Conservation (phyloP, 495 filamentous ascomycete species). For the Thozetella sp. region DNA sequence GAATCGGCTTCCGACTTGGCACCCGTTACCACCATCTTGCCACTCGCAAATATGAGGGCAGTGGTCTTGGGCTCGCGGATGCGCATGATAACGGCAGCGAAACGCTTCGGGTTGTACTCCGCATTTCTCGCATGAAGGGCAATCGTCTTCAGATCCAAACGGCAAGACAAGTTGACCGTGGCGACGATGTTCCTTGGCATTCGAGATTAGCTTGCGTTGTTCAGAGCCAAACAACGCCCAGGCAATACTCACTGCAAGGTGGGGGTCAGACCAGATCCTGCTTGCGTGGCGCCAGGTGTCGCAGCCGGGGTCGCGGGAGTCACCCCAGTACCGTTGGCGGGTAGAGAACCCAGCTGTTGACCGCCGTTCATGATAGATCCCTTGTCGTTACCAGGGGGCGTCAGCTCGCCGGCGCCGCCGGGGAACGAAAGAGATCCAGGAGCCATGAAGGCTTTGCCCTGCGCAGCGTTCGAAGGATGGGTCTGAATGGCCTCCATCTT, state of each 20-base stretch:
- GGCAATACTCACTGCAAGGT: slow-evolving; percentile 93
- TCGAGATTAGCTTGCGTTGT: slow-evolving; percentile 60
- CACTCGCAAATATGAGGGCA: slow-evolving; percentile 94
- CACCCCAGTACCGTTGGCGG: slow-evolving; percentile 75
- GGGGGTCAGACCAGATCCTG: slow-evolving; percentile 90
- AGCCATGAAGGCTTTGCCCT: slow-evolving; percentile 90
- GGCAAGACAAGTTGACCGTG: slow-evolving; percentile 98
- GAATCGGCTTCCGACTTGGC: slow-evolving; percentile 99
- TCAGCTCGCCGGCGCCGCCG: slow-evolving; percentile 77
- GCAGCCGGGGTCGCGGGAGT: slow-evolving; percentile 95
- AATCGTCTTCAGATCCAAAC: slow-evolving; percentile 98
- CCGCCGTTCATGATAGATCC: slow-evolving; percentile 49
- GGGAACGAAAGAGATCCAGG: slow-evolving; percentile 90
- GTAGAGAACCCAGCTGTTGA: slow-evolving; percentile 60
- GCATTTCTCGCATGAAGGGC: slow-evolving; percentile 97
- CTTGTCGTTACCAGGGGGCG: slow-evolving; percentile 64
- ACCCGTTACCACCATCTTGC: slow-evolving; percentile 99
- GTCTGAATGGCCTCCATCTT: slow-evolving; percentile 88
- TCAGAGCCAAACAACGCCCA: slow-evolving; percentile 22
- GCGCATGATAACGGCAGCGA: slow-evolving; percentile 99
- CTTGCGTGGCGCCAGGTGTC: slow-evolving; percentile 77
- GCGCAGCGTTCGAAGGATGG: slow-evolving; percentile 82
- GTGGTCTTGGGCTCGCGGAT: slow-evolving; percentile 99
- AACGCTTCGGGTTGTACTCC: slow-evolving; percentile 81
- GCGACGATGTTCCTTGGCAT: slow-evolving; percentile 97